Base-by-base conservation (phyloP, 2,329 filamentous ascomycete genomes). In the Aquanectria penicillioides region DNA sequence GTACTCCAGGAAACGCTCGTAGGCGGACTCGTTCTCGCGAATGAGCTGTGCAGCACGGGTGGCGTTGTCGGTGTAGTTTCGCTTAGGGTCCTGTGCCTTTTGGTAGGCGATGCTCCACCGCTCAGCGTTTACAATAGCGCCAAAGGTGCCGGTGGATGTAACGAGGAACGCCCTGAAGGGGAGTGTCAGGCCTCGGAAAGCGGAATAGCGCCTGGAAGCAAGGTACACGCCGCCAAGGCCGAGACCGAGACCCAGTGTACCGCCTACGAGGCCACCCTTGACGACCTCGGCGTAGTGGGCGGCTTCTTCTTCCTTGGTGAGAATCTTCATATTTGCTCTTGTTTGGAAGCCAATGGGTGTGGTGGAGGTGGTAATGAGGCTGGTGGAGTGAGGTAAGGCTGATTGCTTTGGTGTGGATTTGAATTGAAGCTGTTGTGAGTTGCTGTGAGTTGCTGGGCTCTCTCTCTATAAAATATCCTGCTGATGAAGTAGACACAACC, bases 131-230 rank as follows among this genome's bases (percentile, higher is more conserved):
- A 97, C 88, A 77, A 98, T 97, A 80, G 93, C 89, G 64, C 88
- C 83, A 74, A 97, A 97, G 5, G 95, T 97, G 43, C 86, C 88
- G 10, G 87, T 76, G 7, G 93, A 97, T 37, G 91, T 89, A 64
- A 94, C 86, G 62, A 98, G 87, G 86, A 98, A 99, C 50, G 92
- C 83, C 68, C 93, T 92, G 84, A 99, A 93, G n/a, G 93, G 95
- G 0, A 97, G 73, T 0, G 94, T 97, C 61, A 98, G 88, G 65
- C 83, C 79, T 66, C 92, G 88, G 82, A 98, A 92, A 69, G 87
- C 87, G 46, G 87, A 83, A 76, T 90, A 97, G 71, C 93, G 89
- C 61, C 81, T 82, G 47, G 85, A 85, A 17, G 90, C 93, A 43
- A 79, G 76, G 15, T 86, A 62, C 20, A 97, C 89, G 71, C 88